These are phyloP conservation scores for Clonostachys rhizophaga DNA, from an alignment of 2,329 filamentous ascomycete genomes.

Conservation along the genomic window DNA sequence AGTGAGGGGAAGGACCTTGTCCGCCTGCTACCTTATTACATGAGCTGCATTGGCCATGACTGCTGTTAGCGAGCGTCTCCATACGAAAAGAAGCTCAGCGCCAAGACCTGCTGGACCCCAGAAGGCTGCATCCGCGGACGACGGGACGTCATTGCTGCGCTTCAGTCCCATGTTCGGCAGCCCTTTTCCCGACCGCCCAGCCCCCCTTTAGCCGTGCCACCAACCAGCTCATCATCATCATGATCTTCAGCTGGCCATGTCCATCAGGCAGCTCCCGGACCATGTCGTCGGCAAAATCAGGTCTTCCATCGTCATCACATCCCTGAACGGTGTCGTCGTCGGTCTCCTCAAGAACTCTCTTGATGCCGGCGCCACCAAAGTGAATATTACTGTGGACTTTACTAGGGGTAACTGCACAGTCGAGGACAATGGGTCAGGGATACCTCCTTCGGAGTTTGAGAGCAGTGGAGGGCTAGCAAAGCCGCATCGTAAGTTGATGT, in stretches of 20 bases:
- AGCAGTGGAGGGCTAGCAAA: slow-evolving; percentile 67
- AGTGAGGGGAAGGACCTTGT: too few relatives aligned
- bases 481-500: slow-evolving; percentile 56
- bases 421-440: slow-evolving; percentile 82
- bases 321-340: slow-evolving; percentile 64
- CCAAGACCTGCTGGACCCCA: too few relatives aligned
- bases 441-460: slow-evolving; percentile 68
- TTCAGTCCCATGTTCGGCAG: too few relatives aligned
- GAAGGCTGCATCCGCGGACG: too few relatives aligned
- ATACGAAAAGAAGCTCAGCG: too few relatives aligned
- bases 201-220: too few relatives aligned
- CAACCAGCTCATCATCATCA: background rate
- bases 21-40: too few relatives aligned
- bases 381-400: slow-evolving; percentile 72
- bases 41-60: too few relatives aligned
- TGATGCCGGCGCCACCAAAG: slow-evolving; percentile 67
- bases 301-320: slow-evolving; percentile 76
- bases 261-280: slow-evolving; percentile 65
- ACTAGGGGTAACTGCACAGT: slow-evolving; percentile 69
- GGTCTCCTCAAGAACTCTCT: slow-evolving; percentile 80
- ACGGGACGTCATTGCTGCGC: too few relatives aligned
- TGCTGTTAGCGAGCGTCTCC: too few relatives aligned
- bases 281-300: slow-evolving; percentile 75
- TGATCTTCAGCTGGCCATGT: slow-evolving; percentile 34
- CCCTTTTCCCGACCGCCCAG: too few relatives aligned